Evolutionary conservation across 2,329 filamentous ascomycete species (phyloP).

Genomic region (Aphanocladium album): DNA sequence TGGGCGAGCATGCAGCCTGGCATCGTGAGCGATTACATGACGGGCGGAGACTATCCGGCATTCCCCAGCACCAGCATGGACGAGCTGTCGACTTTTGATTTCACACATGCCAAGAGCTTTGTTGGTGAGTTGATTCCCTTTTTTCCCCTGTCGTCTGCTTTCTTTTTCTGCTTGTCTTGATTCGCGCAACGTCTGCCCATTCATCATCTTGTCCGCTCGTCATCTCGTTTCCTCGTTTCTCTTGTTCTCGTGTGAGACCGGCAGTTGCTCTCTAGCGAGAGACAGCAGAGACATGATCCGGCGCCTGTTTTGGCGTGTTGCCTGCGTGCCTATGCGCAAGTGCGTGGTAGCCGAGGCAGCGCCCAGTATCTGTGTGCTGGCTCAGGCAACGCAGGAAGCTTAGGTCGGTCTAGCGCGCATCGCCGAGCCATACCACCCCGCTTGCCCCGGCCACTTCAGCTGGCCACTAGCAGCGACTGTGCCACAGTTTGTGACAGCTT

Average conservation of each 20-base stretch:
- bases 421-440: slow-evolving; percentile 3
- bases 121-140: slow-evolving; percentile 47
- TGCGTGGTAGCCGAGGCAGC: slow-evolving; percentile 2
- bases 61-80: slow-evolving; percentile 46
- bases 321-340: not conserved
- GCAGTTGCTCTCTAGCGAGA: not conserved
- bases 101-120: slow-evolving; percentile 45
- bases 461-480: slow-evolving; percentile 45
- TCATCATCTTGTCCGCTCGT: not conserved
- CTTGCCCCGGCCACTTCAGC: slow-evolving; percentile 46
- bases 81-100: slow-evolving; percentile 45
- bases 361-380: not conserved
- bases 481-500: not conserved
- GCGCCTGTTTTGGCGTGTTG: not conserved
- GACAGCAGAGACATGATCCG: not conserved
- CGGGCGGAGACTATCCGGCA: slow-evolving; percentile 50
- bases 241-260: not conserved
- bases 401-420: slow-evolving; percentile 2
- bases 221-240: slow-evolving; percentile 40
- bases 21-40: slow-evolving; percentile 56
- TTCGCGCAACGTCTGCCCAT: slow-evolving; percentile 27
- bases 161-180: slow-evolving; percentile 27
- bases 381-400: not conserved
- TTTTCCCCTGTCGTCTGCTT: slow-evolving; percentile 14
- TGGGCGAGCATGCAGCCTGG: slow-evolving; percentile 61